These are phyloP conservation scores for Epichloe aotearoae DNA, from an alignment of 2,329 filamentous ascomycete species.

Conservation along the genomic window DNA sequence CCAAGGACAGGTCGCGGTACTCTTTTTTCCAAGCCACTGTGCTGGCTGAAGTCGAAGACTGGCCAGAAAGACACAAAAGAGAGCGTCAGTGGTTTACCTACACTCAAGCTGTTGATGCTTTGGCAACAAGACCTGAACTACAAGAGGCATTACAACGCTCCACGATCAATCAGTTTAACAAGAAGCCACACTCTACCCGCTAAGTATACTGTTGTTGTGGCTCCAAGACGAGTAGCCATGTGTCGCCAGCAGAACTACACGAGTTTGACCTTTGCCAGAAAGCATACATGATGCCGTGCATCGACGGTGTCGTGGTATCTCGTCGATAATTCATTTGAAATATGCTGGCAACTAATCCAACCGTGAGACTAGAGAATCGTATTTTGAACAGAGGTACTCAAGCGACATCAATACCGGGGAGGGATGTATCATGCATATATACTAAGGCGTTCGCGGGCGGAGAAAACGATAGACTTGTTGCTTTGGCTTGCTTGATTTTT, in stretches of 20 bases:
- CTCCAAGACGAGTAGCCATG: neutral
- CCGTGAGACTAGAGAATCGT: neutral
- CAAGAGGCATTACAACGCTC: slow-evolving; percentile 76
- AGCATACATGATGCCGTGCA: neutral
- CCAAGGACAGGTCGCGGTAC: slow-evolving; percentile 52
- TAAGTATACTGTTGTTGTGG: neutral
- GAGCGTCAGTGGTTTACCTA: slow-evolving; percentile 84
- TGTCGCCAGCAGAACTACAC: neutral
- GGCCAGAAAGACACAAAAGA: slow-evolving; percentile 91
- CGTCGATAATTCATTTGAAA: neutral
- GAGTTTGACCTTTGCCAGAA: neutral
- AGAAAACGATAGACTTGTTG: slow-evolving; percentile 6
- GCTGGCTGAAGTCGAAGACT: slow-evolving; percentile 68
- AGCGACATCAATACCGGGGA: neutral
- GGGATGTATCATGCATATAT: slow-evolving; percentile 6
- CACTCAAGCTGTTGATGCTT: slow-evolving; percentile 61
- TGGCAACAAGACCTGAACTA: slow-evolving; percentile 72
- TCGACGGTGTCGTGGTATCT: neutral
- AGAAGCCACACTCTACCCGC: neutral
- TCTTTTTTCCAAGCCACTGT: slow-evolving; percentile 86
- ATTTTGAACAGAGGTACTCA: neutral
- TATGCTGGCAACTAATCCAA: neutral
- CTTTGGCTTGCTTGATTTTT: slow-evolving; percentile 1
- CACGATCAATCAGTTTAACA: slow-evolving; percentile 41
- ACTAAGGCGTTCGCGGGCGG: slow-evolving; percentile 6